Base-by-base conservation (phyloP, 768 basidiomycete species). In the Russula griseocarnosa region DNA sequence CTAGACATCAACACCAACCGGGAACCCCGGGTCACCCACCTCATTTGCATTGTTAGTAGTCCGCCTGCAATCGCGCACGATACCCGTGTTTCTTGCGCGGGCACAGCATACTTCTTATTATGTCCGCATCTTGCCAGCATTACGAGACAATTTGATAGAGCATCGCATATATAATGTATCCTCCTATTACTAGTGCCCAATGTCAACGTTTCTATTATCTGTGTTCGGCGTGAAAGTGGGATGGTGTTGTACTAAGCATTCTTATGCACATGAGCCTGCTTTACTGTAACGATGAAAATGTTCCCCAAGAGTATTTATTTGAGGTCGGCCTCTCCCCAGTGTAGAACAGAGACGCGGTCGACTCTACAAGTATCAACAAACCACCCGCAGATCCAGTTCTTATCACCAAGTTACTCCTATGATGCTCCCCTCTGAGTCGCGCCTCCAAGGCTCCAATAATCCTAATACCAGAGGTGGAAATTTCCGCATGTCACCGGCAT, bases 101-200 rank as follows among this genome's bases (percentile, higher is more conserved):
- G 74, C 76, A 78, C 78, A 79, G 81, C 80, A 81, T 57, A 69
- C 60, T 68, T 66, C 64, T 68, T 62, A 68, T 67, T 67, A 54
- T 57, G 64, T 61, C 58, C 40, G 58, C 55, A 74, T 75, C 74
- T 74, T 66, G 63, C 72, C 74, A 76, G 76, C 75, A 81, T 80
- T 72, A 84, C 84, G 83, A 84, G 83, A 83, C 82, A 83, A 77
- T 82, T 78, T 80, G 76, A 76, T 83, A 85, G 84, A 86, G 84
- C 85, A 85, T 84, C 83, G 83, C 82, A 84, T 76, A 80, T 74
- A 75, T 70, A 61, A 73, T 70, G 66, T 68, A 63, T 62, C 67
- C 57, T 63, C 60, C 61, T 47, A 40, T 49, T 44, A 57, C 49
- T 67, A 60, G 54, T 68, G 49, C 54, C 42, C 58, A 59, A 67